phyloP scores from a whole-genome alignment of 306 rosid genomes.

The Gillenia trifoliata region DNA sequence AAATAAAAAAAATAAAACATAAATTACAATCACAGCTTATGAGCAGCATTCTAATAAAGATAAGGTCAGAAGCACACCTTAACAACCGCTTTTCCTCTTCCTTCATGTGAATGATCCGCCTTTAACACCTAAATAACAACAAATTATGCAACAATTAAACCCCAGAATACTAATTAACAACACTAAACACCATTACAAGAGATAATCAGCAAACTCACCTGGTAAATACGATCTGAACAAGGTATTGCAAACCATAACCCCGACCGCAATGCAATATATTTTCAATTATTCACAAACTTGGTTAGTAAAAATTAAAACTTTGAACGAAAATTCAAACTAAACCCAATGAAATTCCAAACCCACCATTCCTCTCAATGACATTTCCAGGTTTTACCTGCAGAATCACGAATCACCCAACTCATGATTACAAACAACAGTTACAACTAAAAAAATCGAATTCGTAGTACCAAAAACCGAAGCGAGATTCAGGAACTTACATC shows the following conservation, averaged over 20 bases:
- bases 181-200: background rate
- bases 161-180: background rate
- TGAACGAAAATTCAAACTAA: background rate
- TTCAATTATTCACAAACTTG: background rate
- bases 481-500: conserved; percentile 42
- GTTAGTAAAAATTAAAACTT: conserved; percentile 13
- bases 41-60: background rate
- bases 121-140: conserved; percentile 54
- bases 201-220: conserved; percentile 35
- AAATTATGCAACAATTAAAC: background rate
- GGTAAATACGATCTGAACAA: conserved; percentile 66
- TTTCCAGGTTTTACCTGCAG: conserved; percentile 79
- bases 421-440: background rate
- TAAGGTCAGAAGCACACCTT: conserved; percentile 50
- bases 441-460: background rate
- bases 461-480: background rate
- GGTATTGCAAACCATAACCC: conserved; percentile 17
- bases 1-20: no score
- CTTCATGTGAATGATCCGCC: conserved; percentile 94
- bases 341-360: background rate
- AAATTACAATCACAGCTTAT: background rate
- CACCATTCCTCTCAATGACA: conserved; percentile 75
- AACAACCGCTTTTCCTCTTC: conserved; percentile 93
- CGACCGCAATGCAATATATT: conserved; percentile 3
- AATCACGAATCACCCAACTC: background rate